Percentiles rank a stretch among this genome's conserved stretches.
These are phyloP conservation scores for Tricholoma terreum DNA, from an alignment of 768 basidiomycete genomes.

Conservation along the genomic window DNA sequence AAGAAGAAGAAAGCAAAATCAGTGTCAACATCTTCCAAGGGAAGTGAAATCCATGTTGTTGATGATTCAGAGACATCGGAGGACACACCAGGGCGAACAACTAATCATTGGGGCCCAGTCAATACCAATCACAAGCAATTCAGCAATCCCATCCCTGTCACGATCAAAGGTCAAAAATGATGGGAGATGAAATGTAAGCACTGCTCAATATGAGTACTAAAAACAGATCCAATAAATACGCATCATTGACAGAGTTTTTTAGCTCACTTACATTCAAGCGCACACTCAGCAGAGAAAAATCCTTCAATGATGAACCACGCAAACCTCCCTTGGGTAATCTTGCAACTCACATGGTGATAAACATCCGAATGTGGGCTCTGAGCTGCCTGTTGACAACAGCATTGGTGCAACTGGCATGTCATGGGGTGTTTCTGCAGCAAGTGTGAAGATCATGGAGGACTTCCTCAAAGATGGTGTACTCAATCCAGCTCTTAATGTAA, in stretches of 20 bases:
- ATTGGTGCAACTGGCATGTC: background rate
- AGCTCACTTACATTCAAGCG: conserved; percentile 6
- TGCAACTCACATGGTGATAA: conserved; percentile 6
- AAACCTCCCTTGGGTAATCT: conserved; percentile 11
- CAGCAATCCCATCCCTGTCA: background rate
- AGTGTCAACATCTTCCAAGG: background rate
- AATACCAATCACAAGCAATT: conserved; percentile 1
- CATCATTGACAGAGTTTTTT: background rate
- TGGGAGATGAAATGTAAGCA: conserved; percentile 12
- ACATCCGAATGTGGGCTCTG: background rate
- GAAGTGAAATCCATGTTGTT: background rate
- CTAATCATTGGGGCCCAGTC: background rate
- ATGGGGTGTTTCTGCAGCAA: conserved; percentile 3
- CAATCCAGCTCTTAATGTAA: conserved; percentile 12
- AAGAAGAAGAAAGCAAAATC: background rate
- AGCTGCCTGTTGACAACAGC: background rate
- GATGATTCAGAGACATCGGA: background rate
- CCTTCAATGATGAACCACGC: conserved; percentile 11
- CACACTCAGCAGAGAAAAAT: background rate
- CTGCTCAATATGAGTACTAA: conserved; percentile 3
- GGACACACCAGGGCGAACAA: background rate
- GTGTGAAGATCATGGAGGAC: conserved; percentile 16
- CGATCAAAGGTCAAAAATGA: background rate
- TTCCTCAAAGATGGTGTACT: conserved; percentile 14
- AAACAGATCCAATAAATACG: background rate